Evolutionary conservation across 192 early-diverging fungal species (phyloP).

Genomic region (Helicostylum pulchrum): DNA sequence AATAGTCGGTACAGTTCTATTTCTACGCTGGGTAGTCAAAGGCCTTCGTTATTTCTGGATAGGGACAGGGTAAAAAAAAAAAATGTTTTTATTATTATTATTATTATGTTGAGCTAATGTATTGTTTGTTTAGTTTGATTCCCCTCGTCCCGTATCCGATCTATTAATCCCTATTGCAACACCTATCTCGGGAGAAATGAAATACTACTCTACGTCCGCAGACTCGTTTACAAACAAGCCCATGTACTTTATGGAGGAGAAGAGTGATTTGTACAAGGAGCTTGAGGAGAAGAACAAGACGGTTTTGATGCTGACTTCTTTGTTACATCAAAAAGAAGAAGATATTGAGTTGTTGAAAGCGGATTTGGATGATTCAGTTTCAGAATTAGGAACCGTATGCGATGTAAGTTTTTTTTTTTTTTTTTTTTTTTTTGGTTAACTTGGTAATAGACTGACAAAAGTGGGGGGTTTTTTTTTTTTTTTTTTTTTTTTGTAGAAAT

Average conservation of each 20-base stretch:
- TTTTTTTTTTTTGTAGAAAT: too few species aligned
- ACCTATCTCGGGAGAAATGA: not conserved
- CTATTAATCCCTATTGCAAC: slow-evolving; percentile 10
- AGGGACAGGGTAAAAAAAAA: too few species aligned
- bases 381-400: slow-evolving; percentile 7
- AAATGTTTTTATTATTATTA: too few species aligned
- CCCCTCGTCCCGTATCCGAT: slow-evolving; percentile 7
- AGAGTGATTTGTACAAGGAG: not conserved
- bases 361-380: slow-evolving; percentile 8
- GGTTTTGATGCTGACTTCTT: slow-evolving; percentile 3
- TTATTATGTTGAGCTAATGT: too few species aligned
- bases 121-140: too few species aligned
- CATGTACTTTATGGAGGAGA: not conserved
- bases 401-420: slow-evolving; percentile 5
- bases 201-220: too few species aligned
- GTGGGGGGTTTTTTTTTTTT: too few species aligned
- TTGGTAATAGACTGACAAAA: too few species aligned
- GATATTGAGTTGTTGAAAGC: slow-evolving; percentile 9
- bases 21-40: slow-evolving; percentile 7
- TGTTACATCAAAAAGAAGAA: slow-evolving; percentile 10
- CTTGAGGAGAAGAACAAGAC: slow-evolving; percentile 1
- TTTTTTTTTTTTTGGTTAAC: not conserved
- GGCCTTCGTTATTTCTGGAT: not conserved
- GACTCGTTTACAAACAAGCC: too few species aligned
- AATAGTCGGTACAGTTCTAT: slow-evolving; percentile 9